phyloP scores from a whole-genome alignment of 2,329 filamentous ascomycete genomes.

The Penicillium corylophilum region DNA sequence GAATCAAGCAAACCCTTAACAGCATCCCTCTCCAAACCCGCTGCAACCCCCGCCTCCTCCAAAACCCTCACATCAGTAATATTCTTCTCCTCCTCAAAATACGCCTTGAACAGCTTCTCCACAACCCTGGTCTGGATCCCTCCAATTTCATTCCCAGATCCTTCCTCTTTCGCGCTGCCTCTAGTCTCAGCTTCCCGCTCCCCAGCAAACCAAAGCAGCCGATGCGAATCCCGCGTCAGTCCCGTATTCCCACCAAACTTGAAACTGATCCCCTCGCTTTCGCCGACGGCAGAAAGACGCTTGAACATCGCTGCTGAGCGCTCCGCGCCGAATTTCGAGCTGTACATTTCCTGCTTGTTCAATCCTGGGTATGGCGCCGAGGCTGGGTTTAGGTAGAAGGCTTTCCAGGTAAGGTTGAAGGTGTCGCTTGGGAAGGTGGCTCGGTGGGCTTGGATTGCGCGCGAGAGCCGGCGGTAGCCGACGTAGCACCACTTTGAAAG shows the following conservation, averaged over 20 bases:
- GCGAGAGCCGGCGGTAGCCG: conserved; percentile 71
- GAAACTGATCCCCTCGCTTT: conserved; percentile 69
- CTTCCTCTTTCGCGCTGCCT: conserved; percentile 24
- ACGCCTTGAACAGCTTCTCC: conserved; percentile 62
- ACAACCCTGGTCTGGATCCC: conserved; percentile 60
- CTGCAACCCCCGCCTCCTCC: conserved; percentile 52
- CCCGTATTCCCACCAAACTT: conserved; percentile 69
- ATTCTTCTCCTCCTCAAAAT: conserved; percentile 65
- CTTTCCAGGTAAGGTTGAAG: conserved; percentile 72
- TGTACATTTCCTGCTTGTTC: conserved; percentile 59
- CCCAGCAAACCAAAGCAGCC: conserved; percentile 69
- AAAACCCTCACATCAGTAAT: conserved; percentile 60
- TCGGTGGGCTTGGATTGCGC: conserved; percentile 67
- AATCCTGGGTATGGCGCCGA: conserved; percentile 52
- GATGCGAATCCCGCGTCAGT: conserved; percentile 76
- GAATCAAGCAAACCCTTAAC: conserved; percentile 56
- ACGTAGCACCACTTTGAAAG: conserved; percentile 65
- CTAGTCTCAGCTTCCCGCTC: conserved; percentile 40
- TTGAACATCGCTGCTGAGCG: conserved; percentile 58
- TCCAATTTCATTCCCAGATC: conserved; percentile 29
- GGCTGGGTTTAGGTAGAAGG: conserved; percentile 76
- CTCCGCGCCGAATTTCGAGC: conserved; percentile 63
- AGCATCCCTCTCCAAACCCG: conserved; percentile 54
- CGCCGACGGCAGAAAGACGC: conserved; percentile 59
- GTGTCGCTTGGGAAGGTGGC: conserved; percentile 65